Conservation (phyloP, 2,329 filamentous ascomycete species). For the Rutstroemia sp. region DNA sequence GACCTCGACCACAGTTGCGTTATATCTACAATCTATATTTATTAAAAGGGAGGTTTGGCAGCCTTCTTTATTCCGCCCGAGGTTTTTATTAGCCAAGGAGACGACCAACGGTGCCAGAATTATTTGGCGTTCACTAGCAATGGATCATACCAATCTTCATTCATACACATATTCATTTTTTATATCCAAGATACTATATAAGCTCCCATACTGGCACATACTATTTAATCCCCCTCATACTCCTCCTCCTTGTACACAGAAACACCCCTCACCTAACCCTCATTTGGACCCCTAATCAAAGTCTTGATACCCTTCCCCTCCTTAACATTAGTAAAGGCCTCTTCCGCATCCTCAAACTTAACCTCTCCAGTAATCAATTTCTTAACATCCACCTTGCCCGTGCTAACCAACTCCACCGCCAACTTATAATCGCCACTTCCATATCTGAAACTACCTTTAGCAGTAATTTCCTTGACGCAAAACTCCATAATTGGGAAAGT, state of each 20-base stretch:
- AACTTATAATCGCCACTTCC: constrained; percentile 77
- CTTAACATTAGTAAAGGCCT: constrained; percentile 82
- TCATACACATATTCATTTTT: too few species aligned
- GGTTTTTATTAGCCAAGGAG: too few species aligned
- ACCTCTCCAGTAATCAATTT: constrained; percentile 72
- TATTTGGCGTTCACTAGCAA: too few species aligned
- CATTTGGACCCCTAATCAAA: constrained; percentile 57
- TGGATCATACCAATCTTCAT: too few species aligned
- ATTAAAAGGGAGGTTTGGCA: too few species aligned
- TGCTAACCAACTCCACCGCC: constrained; percentile 65
- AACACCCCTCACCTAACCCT: constrained; percentile 14
- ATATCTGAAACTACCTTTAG: constrained; percentile 86
- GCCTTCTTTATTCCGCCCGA: too few species aligned
- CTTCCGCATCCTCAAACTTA: constrained; percentile 72
- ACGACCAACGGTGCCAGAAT: too few species aligned
- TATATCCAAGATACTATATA: too few species aligned
- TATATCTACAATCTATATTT: too few species aligned
- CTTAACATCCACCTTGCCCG: constrained; percentile 72
- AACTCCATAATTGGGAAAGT: constrained; percentile 87
- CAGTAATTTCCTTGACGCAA: constrained; percentile 81
- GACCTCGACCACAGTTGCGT: too few species aligned
- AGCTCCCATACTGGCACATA: too few species aligned
- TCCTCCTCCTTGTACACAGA: background rate
- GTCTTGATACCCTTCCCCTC: constrained; percentile 71
- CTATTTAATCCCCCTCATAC: background rate